These are phyloP conservation scores for slime mould (Dictyostelium discoideum) DNA, from an alignment of 78 protist species.

Conservation along the genomic window dicty_2.7 NC_007088.5:610001-610500, in stretches of 20 bases:
- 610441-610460: neutral
- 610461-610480: neutral
- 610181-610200: neutral
- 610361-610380: neutral
- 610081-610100: neutral
- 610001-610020: neutral
- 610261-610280: neutral
- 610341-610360: neutral
- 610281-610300: neutral
- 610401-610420: neutral
- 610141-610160: neutral
- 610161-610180: slow-evolving; percentile 2
- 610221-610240: slow-evolving; percentile 27
- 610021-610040: neutral
- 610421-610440: neutral
- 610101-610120: neutral
- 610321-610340: neutral
- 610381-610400: neutral
- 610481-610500: too few species aligned
- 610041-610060: neutral
- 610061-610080: slow-evolving; percentile 16
- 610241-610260: slow-evolving; percentile 7
- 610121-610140: neutral
- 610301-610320: neutral
- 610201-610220: slow-evolving; percentile 1